Percentiles rank a stretch among this genome's conserved stretches.
These are phyloP conservation scores for Rhodocollybia butyracea DNA, from an alignment of 768 basidiomycete species.

Conservation along the genomic window DNA sequence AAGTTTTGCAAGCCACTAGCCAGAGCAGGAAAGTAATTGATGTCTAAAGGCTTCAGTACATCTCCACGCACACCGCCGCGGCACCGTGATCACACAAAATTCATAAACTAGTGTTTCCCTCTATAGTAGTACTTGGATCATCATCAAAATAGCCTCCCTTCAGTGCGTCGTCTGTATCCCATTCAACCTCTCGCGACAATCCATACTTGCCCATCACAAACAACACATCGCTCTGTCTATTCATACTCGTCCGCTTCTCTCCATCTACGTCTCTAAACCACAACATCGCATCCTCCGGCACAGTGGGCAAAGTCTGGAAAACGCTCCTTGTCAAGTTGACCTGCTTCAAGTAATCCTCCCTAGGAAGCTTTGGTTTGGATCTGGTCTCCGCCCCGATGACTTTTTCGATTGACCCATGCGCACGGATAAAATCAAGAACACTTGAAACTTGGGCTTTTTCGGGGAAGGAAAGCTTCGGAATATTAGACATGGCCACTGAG, in stretches of 20 bases:
- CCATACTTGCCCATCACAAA: constrained; percentile 48
- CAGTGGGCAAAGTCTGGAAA: constrained; percentile 63
- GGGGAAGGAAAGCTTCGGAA: constrained; percentile 12
- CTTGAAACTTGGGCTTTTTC: not conserved
- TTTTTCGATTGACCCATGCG: constrained; percentile 69
- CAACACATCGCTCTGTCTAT: constrained; percentile 40
- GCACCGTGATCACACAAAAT: too few relatives aligned
- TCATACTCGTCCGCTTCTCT: constrained; percentile 20
- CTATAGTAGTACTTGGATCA: constrained; percentile 40
- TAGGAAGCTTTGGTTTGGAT: constrained; percentile 46
- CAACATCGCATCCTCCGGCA: constrained; percentile 24
- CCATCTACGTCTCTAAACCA: constrained; percentile 18
- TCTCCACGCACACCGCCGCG: too few relatives aligned
- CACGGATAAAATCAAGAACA: constrained; percentile 62
- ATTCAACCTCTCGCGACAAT: constrained; percentile 41
- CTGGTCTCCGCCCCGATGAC: constrained; percentile 52
- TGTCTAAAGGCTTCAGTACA: too few relatives aligned
- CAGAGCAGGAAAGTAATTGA: too few relatives aligned
- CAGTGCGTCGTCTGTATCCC: constrained; percentile 44
- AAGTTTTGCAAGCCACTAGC: too few relatives aligned
- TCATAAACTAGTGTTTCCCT: not conserved
- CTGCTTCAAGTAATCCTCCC: constrained; percentile 57
- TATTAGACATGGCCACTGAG: constrained; percentile 33
- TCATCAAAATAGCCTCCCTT: constrained; percentile 68
- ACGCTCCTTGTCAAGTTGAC: constrained; percentile 59